Evolutionary conservation across 768 basidiomycete species (phyloP), one percentile per base, ranked within the genome.

Genomic region (Rhodotorula graminis): DNA sequence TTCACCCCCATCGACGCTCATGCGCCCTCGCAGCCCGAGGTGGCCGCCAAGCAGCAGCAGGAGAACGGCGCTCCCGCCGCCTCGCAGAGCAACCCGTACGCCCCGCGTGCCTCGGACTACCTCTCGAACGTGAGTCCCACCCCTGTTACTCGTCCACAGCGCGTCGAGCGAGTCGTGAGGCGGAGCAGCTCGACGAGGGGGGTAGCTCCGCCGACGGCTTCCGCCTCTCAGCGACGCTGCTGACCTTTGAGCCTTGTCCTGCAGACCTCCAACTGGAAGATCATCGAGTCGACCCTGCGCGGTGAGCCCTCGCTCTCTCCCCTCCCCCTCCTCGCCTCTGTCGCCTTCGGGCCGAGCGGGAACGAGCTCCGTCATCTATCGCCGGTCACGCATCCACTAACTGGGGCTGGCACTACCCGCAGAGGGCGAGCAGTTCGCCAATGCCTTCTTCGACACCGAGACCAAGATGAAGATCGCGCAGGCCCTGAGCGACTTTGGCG

Each of bases 401-500:
- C 29, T 60, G n/a, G 56, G 37, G 11, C 27, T 12, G 8, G 3
- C 23, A 4, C 1, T 7, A 21, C 44, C 2, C 21, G 27, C 66
- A 79, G 78, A 79, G 78, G 79, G 79, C 44, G 78, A 79, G 64
- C 79, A 99, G 81, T 99, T 99, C 79, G 96, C 96, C 74, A 99
- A 98, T 80, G 95, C 96, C 65, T 99, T 99, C 86, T 99, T 98
- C 77, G 95, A 96, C 81, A 93, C 93, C 80, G 93, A 94, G 85
- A 98, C 94, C 83, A 99, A 99, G 87, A 96, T 97, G 81, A 93
- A 94, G 81, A 99, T 99, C 78, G 96, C 96, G 76, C 92, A 89
- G 84, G 93, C 93, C 23, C 88, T 98, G 69, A 94, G 97, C 85
- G 94, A 93, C 62, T 98, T 99, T 80, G 96, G 96, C 79, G 96